Percentiles rank a stretch among this genome's conserved stretches.
These are phyloP conservation scores for Vitis labrusca DNA, from an alignment of 164 flowering plant genomes.

Conservation along the genomic window DNA sequence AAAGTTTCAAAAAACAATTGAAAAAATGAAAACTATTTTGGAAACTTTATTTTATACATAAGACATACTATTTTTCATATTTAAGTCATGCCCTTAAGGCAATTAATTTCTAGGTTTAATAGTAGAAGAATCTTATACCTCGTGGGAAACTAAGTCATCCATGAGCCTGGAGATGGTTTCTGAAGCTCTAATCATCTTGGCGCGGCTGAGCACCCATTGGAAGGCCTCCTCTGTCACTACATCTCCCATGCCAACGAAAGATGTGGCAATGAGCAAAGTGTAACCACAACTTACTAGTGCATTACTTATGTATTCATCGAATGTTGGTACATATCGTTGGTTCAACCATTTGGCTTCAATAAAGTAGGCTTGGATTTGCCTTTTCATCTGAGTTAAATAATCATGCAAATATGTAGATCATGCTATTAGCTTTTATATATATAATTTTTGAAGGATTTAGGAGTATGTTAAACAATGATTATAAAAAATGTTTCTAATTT, in stretches of 20 bases:
- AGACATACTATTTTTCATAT: too few species aligned
- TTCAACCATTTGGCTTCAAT: conserved; percentile 3
- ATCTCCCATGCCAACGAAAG: conserved; percentile 8
- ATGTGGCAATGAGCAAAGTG: not conserved
- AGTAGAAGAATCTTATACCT: not conserved
- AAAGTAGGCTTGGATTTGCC: not conserved
- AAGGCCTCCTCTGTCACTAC: conserved; percentile 1
- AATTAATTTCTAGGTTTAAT: too few species aligned
- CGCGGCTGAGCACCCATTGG: not conserved
- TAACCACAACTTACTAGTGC: not conserved
- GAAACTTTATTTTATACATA: too few species aligned
- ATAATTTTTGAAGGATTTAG: too few species aligned
- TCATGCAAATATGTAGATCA: too few species aligned
- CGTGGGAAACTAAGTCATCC: conserved; percentile 11
- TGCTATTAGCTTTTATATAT: too few species aligned
- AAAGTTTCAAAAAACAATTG: too few species aligned
- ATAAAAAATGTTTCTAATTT: too few species aligned
- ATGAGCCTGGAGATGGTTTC: not conserved
- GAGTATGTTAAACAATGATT: too few species aligned
- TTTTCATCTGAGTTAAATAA: not conserved
- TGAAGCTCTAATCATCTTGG: conserved; percentile 1
- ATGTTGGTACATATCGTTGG: not conserved
- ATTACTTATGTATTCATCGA: not conserved
- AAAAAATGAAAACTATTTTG: too few species aligned
- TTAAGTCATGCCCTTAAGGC: too few species aligned